These are phyloP conservation scores for Pseudogymnoascus sp. DNA, from an alignment of 2,329 filamentous ascomycete genomes.

Conservation along the genomic window DNA sequence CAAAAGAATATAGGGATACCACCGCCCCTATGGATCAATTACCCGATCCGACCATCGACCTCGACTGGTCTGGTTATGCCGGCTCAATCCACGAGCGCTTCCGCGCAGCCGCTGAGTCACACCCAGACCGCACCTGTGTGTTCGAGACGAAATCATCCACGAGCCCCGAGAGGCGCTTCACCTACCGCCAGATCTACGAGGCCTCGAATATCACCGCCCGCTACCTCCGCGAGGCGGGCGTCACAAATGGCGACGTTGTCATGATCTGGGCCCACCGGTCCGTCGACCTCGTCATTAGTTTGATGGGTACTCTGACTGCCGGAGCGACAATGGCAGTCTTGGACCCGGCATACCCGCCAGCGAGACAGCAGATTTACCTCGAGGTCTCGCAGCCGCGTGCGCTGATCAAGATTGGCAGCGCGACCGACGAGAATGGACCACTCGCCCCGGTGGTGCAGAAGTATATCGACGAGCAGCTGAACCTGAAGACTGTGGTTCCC, in stretches of 20 bases:
- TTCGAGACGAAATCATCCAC: conserved; percentile 50
- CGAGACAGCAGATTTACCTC: conserved; percentile 73
- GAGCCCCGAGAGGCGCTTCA: conserved; percentile 59
- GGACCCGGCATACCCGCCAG: conserved; percentile 75
- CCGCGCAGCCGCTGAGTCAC: conserved; percentile 47
- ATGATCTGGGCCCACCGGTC: conserved; percentile 85
- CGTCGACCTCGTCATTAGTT: conserved; percentile 67
- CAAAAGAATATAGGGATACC: not conserved
- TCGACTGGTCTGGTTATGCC: conserved; percentile 50
- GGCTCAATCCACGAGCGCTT: conserved; percentile 55
- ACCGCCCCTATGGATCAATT: conserved; percentile 18
- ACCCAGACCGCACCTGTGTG: conserved; percentile 59
- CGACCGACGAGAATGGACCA: conserved; percentile 58
- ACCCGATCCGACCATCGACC: conserved; percentile 49
- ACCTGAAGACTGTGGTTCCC: conserved; percentile 66
- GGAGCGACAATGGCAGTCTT: conserved; percentile 54
- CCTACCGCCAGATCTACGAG: conserved; percentile 79
- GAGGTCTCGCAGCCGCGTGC: conserved; percentile 69
- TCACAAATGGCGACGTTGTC: conserved; percentile 75
- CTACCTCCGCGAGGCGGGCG: conserved; percentile 64
- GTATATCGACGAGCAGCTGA: conserved; percentile 66
- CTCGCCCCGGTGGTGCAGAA: conserved; percentile 47
- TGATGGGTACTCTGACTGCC: conserved; percentile 63
- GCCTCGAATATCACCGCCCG: conserved; percentile 73
- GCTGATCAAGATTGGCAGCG: conserved; percentile 64